phyloP scores from a whole-genome alignment of 2,329 filamentous ascomycete genomes.

The Trichoderma sp. region DNA sequence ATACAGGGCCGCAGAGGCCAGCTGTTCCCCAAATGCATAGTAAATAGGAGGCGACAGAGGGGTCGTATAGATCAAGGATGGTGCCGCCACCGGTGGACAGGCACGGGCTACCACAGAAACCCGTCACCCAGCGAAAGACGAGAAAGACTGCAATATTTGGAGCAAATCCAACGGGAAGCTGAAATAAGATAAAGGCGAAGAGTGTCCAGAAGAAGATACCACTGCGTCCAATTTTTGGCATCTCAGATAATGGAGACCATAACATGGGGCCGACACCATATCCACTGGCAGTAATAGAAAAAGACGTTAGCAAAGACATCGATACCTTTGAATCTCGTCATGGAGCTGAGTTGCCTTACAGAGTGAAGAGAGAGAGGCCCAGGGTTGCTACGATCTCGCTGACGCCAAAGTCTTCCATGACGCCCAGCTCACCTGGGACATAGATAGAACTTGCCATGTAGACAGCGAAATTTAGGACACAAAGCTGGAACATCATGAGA shows the following conservation, averaged over 20 bases:
- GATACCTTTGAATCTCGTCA: background rate
- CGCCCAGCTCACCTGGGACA: background rate
- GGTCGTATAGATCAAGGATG: background rate
- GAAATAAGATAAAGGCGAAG: background rate
- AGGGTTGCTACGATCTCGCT: background rate
- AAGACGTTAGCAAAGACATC: background rate
- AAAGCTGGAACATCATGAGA: background rate
- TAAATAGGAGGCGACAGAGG: background rate
- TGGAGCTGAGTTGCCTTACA: background rate
- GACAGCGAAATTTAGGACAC: background rate
- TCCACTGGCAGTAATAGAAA: background rate
- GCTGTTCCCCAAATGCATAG: background rate
- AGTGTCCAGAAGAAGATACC: background rate
- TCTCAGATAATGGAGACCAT: background rate
- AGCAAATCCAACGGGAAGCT: background rate
- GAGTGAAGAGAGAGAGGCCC: background rate
- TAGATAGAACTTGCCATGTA: background rate
- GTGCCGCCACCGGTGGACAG: background rate
- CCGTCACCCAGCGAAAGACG: background rate
- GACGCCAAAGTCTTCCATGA: background rate
- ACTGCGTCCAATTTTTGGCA: background rate
- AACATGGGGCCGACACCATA: background rate
- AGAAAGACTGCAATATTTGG: background rate
- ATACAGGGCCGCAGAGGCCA: background rate
- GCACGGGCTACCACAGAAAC: background rate